Evolutionary conservation across 371 early-diverging fungal genomes (phyloP).

Genomic region (Mortierella sp.): DNA sequence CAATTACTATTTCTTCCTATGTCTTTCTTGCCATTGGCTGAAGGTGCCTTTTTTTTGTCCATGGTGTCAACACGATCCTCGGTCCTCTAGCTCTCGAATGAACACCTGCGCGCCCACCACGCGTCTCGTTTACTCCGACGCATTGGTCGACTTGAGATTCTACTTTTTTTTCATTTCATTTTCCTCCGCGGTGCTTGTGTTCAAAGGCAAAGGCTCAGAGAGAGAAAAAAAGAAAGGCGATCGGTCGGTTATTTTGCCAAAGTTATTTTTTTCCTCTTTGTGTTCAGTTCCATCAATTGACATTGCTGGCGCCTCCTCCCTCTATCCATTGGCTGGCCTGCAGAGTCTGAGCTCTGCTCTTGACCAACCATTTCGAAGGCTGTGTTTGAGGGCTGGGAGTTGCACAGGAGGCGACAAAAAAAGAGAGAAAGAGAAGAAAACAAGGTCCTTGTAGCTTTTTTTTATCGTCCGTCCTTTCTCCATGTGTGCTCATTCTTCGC

Average conservation of each 20-base stretch:
- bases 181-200: not conserved
- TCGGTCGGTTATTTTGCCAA: not conserved
- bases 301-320: conserved; percentile 3
- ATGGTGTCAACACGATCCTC: not conserved
- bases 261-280: not conserved
- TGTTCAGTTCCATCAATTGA: not conserved
- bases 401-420: too few species aligned
- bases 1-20: not conserved
- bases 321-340: not conserved
- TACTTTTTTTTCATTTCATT: not conserved
- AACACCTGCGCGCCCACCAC: not conserved
- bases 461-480: too few species aligned
- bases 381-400: not conserved
- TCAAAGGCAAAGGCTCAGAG: too few species aligned
- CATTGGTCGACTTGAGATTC: not conserved
- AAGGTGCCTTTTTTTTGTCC: not conserved
- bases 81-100: not conserved
- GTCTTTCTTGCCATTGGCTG: not conserved
- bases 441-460: too few species aligned
- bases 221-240: not conserved
- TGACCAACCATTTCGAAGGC: not conserved
- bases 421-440: too few species aligned
- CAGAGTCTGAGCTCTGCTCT: not conserved
- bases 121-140: not conserved
- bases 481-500: too few species aligned